A percentile compares a stretch with the other conserved stretches of the same genome.
Conservation (phyloP, 768 basidiomycete species). For the Boletellus emodensis region DNA sequence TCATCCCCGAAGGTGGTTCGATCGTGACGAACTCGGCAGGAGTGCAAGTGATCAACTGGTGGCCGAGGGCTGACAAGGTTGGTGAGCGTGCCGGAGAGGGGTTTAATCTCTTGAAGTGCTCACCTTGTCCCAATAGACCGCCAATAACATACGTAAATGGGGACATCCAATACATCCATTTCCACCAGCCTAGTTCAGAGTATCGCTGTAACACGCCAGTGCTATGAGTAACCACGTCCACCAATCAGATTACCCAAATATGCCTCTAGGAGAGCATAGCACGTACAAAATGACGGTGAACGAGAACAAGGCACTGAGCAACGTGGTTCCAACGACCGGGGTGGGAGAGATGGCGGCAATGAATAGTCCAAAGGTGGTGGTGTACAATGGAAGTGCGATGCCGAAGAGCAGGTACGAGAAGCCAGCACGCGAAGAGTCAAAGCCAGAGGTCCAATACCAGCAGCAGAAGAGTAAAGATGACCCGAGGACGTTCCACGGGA, state of each 20-base stretch:
- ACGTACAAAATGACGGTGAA: slow-evolving; percentile 44
- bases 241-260: background rate
- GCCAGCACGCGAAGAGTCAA: slow-evolving; percentile 34
- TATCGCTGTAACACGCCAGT: slow-evolving; percentile 48
- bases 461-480: slow-evolving; percentile 42
- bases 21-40: slow-evolving; percentile 49
- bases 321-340: slow-evolving; percentile 36
- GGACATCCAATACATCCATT: slow-evolving; percentile 40
- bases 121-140: slow-evolving; percentile 33
- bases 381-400: slow-evolving; percentile 42
- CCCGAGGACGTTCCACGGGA: slow-evolving; percentile 41
- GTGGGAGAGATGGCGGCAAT: slow-evolving; percentile 41
- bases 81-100: background rate
- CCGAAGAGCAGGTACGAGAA: slow-evolving; percentile 38
- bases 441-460: slow-evolving; percentile 49
- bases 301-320: slow-evolving; percentile 37
- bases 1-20: slow-evolving; percentile 48
- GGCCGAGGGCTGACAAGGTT: slow-evolving; percentile 36
- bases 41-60: slow-evolving; percentile 45
- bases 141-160: slow-evolving; percentile 52
- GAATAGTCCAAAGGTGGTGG: slow-evolving; percentile 40
- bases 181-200: slow-evolving; percentile 32
- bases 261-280: background rate
- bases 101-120: background rate
- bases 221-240: slow-evolving; percentile 19